Base-by-base conservation (phyloP, 257 asterid species). In the Lycium barbarum region DNA sequence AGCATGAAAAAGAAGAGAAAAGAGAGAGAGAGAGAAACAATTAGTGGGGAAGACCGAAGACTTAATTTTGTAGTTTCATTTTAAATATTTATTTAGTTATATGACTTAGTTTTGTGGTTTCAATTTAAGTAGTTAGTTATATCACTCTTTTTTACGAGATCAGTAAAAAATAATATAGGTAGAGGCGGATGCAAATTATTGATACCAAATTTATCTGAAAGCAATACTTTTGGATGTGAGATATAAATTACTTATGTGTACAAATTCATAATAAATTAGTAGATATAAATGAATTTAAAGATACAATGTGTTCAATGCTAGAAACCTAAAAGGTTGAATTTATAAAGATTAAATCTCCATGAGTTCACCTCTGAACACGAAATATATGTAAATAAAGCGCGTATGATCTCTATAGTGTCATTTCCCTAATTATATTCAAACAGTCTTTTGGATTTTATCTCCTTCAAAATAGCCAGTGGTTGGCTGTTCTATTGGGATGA, bases 301-400 rank as follows among this genome's bases (percentile, higher is more conserved):
- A 61, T 59, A 62, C 0, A 63, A 63, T 26, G 0, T 11, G 13
- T 65, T 65, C 2, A 65, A 65, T 26, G 11, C 0, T 11, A 11
- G 12, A 0, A 5, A 0, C 0, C 0, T 62, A 3, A 10, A 22
- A 0, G 0, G 0, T 22, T 62, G 1, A 62, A 22, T 0, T 8
- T 7, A 9, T 9, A 62, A 0, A 62, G 20, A 9, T 61, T 61
- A 61, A 22, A 62, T 4, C 4, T 26, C 33, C 1, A 7, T 22
- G 1, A 22, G 10, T 1, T 7, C 2, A 11, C 17, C 26, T 63
- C 6, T 20, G 17, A 26, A 40, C 45, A 40, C 45, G 2, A 4
- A 0, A 40, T 40, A 2, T 10, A 13, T 51, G 66, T 22, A 5
- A 63, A 63, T 26, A 11, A 9, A 26, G 38, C 11, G 13, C 59